Evolutionary conservation across 2,329 filamentous ascomycete genomes (phyloP).

Genomic region (Epichloe festucae): DNA sequence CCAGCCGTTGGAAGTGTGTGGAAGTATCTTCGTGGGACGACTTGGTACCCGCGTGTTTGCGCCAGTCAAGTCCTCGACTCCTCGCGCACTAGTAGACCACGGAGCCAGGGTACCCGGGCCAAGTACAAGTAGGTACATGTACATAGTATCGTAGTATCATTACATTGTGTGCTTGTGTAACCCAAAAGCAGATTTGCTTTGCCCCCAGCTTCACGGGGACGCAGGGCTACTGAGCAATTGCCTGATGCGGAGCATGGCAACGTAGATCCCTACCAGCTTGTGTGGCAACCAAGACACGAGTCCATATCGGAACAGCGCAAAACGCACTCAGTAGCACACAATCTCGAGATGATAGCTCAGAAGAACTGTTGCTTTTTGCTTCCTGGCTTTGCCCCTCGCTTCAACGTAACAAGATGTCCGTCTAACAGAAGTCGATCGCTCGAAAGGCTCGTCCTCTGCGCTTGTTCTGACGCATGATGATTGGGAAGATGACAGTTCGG

Average conservation of each 20-base stretch:
- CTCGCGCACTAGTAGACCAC: background rate
- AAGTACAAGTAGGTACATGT: too few relatives aligned
- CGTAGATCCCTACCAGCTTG: background rate
- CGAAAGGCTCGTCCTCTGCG: background rate
- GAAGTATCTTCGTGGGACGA: background rate
- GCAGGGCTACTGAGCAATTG: background rate
- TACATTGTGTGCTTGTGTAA: background rate
- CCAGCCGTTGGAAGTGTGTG: background rate
- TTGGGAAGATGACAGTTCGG: background rate
- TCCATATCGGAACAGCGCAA: background rate
- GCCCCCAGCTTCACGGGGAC: background rate
- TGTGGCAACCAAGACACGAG: background rate
- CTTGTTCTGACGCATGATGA: background rate
- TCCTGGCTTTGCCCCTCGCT: background rate
- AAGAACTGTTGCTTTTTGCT: background rate
- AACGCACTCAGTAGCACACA: background rate
- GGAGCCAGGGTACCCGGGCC: background rate
- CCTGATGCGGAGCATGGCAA: background rate
- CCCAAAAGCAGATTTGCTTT: background rate
- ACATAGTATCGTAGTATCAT: background rate
- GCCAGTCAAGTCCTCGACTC: background rate
- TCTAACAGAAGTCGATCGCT: background rate
- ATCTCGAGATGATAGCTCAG: background rate
- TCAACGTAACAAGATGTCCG: background rate
- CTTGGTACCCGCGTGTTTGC: constrained; percentile 1